phyloP scores from a whole-genome alignment of 257 asterid genomes.

The Voacanga thouarsii region DNA sequence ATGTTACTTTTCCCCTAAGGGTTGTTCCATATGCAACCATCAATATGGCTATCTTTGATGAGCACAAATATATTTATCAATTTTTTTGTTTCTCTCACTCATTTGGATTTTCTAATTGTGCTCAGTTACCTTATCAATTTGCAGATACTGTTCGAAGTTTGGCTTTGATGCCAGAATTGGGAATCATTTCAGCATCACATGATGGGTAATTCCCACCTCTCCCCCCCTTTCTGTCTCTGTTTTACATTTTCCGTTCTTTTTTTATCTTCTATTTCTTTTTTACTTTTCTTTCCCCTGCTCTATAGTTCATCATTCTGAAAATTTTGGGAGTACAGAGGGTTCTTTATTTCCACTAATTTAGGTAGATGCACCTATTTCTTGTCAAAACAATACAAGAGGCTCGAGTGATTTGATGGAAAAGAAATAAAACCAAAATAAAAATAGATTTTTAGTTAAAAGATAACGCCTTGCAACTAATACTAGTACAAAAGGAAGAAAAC shows the following conservation, averaged over 20 bases:
- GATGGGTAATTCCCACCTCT: constrained; percentile 59
- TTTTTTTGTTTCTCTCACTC: not conserved
- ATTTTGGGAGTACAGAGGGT: not conserved
- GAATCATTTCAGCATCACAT: constrained; percentile 94
- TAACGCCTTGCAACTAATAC: not conserved
- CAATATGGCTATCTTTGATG: not conserved
- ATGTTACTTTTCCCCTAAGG: not conserved
- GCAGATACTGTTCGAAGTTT: constrained; percentile 94
- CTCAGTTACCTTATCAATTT: constrained; percentile 17
- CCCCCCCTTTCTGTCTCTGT: no score
- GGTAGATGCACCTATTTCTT: not conserved
- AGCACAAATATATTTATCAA: not conserved
- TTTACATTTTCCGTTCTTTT: no score
- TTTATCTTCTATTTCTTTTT: no score
- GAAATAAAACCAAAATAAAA: not conserved
- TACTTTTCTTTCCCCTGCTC: no score
- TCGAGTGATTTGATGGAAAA: not conserved
- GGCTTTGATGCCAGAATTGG: constrained; percentile 77
- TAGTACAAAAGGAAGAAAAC: not conserved
- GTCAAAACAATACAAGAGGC: not conserved
- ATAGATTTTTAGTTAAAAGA: not conserved
- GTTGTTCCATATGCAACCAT: no score
- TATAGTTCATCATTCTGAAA: not conserved
- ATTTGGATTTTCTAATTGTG: not conserved
- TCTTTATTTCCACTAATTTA: not conserved